Base-by-base conservation (phyloP, 179 eudicot genomes). In the Amaranthus tricolor region DNA sequence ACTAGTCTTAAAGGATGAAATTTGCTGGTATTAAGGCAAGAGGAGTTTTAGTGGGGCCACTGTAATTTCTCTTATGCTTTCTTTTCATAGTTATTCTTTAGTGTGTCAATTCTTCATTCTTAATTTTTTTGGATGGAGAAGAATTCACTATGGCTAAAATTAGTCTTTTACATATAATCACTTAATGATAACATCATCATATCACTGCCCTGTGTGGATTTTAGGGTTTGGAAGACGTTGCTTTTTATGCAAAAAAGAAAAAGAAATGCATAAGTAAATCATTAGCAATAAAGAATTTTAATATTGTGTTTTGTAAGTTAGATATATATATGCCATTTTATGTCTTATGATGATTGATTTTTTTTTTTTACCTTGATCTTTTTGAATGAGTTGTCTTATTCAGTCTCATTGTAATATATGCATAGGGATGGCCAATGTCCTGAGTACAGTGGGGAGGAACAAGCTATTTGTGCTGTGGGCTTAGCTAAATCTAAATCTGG, bases 401-500 rank as follows among this genome's bases (percentile, higher is more conserved):
- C 60, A 53, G 8, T 31, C 72, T 75, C 54, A 75, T 80, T 53
- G 49, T 52, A 19, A 40, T 71, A 63, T 47, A n/a, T 77, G 63
- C 74, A 52, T 76, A 96, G 99, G 96, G 99, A 96, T 88, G 98
- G 96, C 51, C 99, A 93, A 66, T 96, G 99, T 77, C 97, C 94
- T 65, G 99, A 96, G 85, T 96, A 89, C 76, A 88, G 87, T 75
- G 96, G 89, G 62, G 99, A 96, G 86, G 98, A 93, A 80, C 97
- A 96, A 88, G 97, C 97, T 82, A 93, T 96, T 47, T 93, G 98
- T 84, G 98, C 98, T 71, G 98, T 96, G 83, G 98, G 96, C 82
- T 84, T 96, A 56, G 92, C 87, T 67, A 93, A 91, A 84, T 85
- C 91, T 70, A 96, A 88, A 81, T 88, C 94, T 79, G 96, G 98